Base-by-base conservation (phyloP, 2,329 filamentous ascomycete genomes). In the Xylaria sp. region DNA sequence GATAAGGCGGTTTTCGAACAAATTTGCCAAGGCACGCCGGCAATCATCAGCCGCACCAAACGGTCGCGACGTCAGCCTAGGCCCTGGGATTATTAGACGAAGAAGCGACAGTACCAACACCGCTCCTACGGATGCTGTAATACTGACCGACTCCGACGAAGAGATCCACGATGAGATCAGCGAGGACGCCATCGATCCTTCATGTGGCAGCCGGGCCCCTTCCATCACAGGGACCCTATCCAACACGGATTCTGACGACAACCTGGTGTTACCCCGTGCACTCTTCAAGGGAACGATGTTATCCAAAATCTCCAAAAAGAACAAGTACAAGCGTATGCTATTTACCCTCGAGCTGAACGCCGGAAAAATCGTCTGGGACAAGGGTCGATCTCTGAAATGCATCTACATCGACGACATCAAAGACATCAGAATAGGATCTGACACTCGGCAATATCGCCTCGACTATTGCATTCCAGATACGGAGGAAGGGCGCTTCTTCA, bases 351-450 rank as follows among this genome's bases (percentile, higher is more conserved):
- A 97, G 68, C 82, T 89, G 23, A 89, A 93, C 69, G 84, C 89
- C 1, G 92, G 90, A 62, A 94, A 92, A 73, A 90, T 99, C 23
- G 89, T 83, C 30, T 97, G 93, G 93, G 90, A 96, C 73, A 83
- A 86, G 52, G 84, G 82, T 7, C 86, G 90, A 42, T 87, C 89
- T 0, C 84, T 86, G 23, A 97, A 97, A 73, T 86, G 85, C 56
- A 89, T 99, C 65, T 95, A 96, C 73, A 90, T 99, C 63, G 94
- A 99, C 69, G 92, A 97, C 72, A 93, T 99, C 69, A 89, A 90
- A 69, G 92, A 96, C 70, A 92, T 97, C 52, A 87, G 92, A 63
- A 85, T 87, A 39, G 92, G 91, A 16, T 83, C 83, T 10, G 91
- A 97, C 71, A 91, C 93, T 16, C 86, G 90, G 59, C 93, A 96